Evolutionary conservation across 1,139 yeast species (phyloP).

Genomic region (Wickerhamomyces sp.): DNA sequence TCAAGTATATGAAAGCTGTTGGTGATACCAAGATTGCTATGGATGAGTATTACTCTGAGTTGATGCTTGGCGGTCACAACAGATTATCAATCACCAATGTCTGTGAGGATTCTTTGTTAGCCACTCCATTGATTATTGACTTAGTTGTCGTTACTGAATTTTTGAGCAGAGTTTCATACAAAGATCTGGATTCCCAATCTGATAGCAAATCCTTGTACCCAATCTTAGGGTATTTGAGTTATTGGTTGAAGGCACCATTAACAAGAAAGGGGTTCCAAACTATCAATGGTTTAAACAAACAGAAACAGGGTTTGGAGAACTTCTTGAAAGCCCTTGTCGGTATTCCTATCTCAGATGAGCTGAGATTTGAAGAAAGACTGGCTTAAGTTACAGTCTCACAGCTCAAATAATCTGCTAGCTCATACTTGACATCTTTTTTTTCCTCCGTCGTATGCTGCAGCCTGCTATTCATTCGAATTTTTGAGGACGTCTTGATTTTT

Average conservation of each 20-base stretch:
- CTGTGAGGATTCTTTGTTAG: conserved; percentile 92
- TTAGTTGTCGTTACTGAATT: conserved; percentile 87
- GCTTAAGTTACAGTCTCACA: background rate
- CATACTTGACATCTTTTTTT: conserved; percentile 1
- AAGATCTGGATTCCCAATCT: conserved; percentile 39
- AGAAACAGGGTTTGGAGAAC: conserved; percentile 88
- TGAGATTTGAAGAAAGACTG: conserved; percentile 90
- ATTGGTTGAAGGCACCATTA: conserved; percentile 96
- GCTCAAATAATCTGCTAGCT: background rate
- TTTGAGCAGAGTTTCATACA: conserved; percentile 79
- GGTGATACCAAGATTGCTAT: conserved; percentile 97
- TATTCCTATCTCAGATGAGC: conserved; percentile 82
- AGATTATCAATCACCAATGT: conserved; percentile 91
- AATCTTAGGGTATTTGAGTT: conserved; percentile 80
- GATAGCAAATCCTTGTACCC: conserved; percentile 72
- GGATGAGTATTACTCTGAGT: conserved; percentile 96
- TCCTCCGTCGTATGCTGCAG: background rate
- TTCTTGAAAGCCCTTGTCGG: conserved; percentile 87
- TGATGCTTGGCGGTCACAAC: conserved; percentile 97
- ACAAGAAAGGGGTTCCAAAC: conserved; percentile 89
- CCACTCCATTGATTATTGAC: conserved; percentile 92
- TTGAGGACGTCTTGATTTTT: too few species aligned
- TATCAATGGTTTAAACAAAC: conserved; percentile 91
- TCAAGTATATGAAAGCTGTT: conserved; percentile 89
- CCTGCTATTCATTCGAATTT: background rate